Evolutionary conservation across 352 stramenopile species (phyloP).

Genomic region (Achlya hypogyna): DNA sequence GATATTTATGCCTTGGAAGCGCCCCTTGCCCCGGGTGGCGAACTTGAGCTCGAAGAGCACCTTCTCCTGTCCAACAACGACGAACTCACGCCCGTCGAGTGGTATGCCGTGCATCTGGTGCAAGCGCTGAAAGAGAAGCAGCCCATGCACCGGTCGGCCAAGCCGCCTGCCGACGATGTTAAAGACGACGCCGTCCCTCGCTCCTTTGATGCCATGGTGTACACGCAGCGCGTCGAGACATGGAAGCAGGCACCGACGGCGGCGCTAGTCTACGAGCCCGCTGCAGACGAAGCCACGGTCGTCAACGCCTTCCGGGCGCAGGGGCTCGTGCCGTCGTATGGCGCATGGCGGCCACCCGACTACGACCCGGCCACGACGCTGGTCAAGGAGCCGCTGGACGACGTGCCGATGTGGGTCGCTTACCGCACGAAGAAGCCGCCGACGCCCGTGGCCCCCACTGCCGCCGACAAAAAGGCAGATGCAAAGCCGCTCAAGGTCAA

Average conservation of each 20-base stretch:
- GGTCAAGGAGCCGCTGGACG: conserved; percentile 40
- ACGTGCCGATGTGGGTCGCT: conserved; percentile 25
- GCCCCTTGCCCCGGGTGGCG: conserved; percentile 43
- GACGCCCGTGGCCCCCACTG: conserved; percentile 21
- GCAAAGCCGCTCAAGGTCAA: conserved; percentile 41
- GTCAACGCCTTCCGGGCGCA: conserved; percentile 34
- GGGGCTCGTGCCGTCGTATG: conserved; percentile 46
- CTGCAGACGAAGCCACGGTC: background rate
- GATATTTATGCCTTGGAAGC: conserved; percentile 24
- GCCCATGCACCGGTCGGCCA: background rate
- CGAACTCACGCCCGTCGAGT: conserved; percentile 74
- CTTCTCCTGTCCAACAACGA: conserved; percentile 73
- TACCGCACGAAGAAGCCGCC: conserved; percentile 55
- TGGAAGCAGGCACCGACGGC: conserved; percentile 19
- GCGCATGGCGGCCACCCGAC: conserved; percentile 40
- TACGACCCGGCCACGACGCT: conserved; percentile 26
- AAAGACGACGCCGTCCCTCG: conserved; percentile 9
- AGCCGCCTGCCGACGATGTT: background rate
- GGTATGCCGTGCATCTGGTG: conserved; percentile 76
- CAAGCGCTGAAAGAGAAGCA: conserved; percentile 46
- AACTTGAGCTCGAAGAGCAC: conserved; percentile 73
- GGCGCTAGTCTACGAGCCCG: conserved; percentile 14
- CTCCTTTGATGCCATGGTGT: conserved; percentile 38
- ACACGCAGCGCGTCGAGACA: background rate
- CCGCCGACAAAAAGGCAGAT: conserved; percentile 30